Conservation (phyloP, 768 basidiomycete species). For the Psilocybe azurescens region DNA sequence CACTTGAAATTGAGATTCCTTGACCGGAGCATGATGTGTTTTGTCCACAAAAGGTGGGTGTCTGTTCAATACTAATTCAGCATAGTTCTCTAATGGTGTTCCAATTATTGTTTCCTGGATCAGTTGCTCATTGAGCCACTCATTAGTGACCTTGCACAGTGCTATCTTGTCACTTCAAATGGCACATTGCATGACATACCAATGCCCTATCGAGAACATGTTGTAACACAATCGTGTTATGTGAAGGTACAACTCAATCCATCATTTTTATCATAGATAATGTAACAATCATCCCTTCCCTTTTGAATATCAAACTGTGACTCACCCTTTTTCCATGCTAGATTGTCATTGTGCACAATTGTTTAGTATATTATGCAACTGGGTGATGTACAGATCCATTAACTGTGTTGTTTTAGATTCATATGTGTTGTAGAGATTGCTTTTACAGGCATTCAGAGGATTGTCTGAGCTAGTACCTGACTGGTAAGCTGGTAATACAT, state of each 20-base stretch:
- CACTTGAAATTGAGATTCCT: not conserved
- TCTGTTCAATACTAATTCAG: not conserved
- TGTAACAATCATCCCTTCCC: too few species aligned
- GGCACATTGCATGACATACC: constrained; percentile 10
- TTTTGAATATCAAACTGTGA: too few species aligned
- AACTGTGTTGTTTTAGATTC: not conserved
- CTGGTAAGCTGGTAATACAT: not conserved
- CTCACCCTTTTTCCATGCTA: not conserved
- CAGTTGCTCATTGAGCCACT: not conserved
- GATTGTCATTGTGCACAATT: not conserved
- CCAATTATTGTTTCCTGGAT: not conserved
- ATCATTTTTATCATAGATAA: too few species aligned
- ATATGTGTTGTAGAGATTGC: too few species aligned
- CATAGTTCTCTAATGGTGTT: not conserved
- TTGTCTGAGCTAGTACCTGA: not conserved
- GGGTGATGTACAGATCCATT: not conserved
- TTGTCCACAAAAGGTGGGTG: not conserved
- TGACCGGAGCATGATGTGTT: not conserved
- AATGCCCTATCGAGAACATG: constrained; percentile 10
- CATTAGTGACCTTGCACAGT: not conserved
- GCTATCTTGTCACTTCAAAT: not conserved
- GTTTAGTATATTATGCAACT: not conserved
- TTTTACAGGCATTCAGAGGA: not conserved
- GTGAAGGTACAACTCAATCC: not conserved
- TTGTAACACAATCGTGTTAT: not conserved